A percentile compares a stretch with the other conserved stretches of the same genome.
phyloP scores from a whole-genome alignment of 345 rosid genomes.

The Eutrema yunnanense region DNA sequence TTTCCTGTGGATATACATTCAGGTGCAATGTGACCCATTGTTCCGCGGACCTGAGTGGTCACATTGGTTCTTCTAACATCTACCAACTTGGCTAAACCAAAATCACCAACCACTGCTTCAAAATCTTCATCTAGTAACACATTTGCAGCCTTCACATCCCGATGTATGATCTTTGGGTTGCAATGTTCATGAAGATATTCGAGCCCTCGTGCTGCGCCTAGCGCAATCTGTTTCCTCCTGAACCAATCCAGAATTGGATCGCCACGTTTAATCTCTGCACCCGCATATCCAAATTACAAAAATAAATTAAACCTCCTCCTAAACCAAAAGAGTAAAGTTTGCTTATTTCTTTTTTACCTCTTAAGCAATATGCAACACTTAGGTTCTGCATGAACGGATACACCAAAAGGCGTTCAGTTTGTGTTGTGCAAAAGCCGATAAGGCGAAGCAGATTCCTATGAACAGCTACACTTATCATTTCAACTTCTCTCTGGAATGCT shows the following conservation, averaged over 20 bases:
- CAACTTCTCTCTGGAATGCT: constrained; percentile 34
- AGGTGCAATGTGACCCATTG: constrained; percentile 99
- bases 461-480: constrained; percentile 35
- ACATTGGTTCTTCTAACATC: constrained; percentile 86
- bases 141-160: constrained; percentile 97
- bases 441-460: constrained; percentile 30
- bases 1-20: constrained; percentile 96
- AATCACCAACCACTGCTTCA: constrained; percentile 98
- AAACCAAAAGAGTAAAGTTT: neutral
- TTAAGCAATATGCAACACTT: constrained; percentile 77
- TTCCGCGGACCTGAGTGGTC: constrained; percentile 96
- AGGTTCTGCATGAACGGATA: constrained; percentile 96
- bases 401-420: constrained; percentile 45
- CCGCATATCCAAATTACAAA: neutral
- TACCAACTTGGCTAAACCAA: constrained; percentile 90
- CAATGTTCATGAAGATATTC: constrained; percentile 98
- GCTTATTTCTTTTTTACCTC: constrained; percentile 43
- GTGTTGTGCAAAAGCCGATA: constrained; percentile 34
- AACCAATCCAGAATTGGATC: constrained; percentile 80
- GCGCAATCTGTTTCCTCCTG: constrained; percentile 71
- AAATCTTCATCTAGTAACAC: constrained; percentile 88
- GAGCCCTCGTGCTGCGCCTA: constrained; percentile 93
- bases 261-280: constrained; percentile 70
- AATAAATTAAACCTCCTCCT: neutral
- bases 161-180: constrained; percentile 94